These are phyloP conservation scores for Coemansia sp. DNA, from an alignment of 192 early-diverging fungal genomes.

Conservation along the genomic window DNA sequence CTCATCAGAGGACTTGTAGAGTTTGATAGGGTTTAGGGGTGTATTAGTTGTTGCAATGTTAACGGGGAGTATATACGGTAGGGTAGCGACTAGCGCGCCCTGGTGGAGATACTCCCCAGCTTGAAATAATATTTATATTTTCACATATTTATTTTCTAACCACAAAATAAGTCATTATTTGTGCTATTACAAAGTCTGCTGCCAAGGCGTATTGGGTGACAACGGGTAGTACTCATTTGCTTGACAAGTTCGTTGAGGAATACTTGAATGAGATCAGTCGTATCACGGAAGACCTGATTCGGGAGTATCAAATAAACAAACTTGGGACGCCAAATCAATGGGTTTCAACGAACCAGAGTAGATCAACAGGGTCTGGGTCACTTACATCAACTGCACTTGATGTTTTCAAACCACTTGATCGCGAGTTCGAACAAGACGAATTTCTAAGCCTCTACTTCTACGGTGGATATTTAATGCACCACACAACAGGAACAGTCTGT, in stretches of 20 bases:
- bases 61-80: no score
- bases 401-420: slow-evolving; percentile 4
- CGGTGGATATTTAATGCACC: slow-evolving; percentile 18
- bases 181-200: background rate
- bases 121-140: no score
- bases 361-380: background rate
- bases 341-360: background rate
- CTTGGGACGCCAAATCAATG: no score
- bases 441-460: slow-evolving; percentile 21
- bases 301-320: background rate
- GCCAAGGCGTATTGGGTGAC: background rate
- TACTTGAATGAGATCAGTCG: background rate
- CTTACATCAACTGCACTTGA: slow-evolving; percentile 2
- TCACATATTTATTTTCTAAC: no score
- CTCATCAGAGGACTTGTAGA: no score
- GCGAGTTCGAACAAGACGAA: slow-evolving; percentile 12
- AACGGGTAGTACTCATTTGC: background rate
- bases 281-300: background rate
- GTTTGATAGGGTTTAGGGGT: no score
- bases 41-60: no score
- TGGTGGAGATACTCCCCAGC: no score
- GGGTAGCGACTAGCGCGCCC: no score
- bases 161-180: background rate
- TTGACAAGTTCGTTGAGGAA: background rate
- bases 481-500: slow-evolving; percentile 8